A percentile compares a stretch with the other conserved stretches of the same genome.
These are phyloP conservation scores for Metschnikowia hibisci DNA, from an alignment of 805 yeast species.

Conservation along the genomic window DNA sequence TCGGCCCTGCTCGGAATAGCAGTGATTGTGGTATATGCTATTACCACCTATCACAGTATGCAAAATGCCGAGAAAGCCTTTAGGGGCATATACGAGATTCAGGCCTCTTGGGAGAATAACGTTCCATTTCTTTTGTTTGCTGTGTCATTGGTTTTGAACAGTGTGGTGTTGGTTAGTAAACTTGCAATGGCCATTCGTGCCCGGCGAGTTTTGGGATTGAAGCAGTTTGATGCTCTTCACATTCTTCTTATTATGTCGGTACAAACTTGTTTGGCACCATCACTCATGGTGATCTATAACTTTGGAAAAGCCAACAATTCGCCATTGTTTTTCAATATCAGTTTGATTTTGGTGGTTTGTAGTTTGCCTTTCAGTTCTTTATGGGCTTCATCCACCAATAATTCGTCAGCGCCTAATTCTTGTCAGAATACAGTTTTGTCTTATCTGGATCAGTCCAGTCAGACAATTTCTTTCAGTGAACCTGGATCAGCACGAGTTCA, in stretches of 20 bases:
- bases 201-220: constrained; percentile 72
- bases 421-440: constrained; percentile 15
- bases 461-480: constrained; percentile 5
- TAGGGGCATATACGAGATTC: constrained; percentile 13
- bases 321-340: constrained; percentile 46
- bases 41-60: constrained; percentile 45
- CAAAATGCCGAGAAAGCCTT: constrained; percentile 10
- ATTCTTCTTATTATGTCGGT: constrained; percentile 73
- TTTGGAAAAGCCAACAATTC: constrained; percentile 27
- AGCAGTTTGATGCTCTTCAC: constrained; percentile 80
- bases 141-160: constrained; percentile 60
- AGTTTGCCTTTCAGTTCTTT: constrained; percentile 80
- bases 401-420: constrained; percentile 27
- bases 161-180: constrained; percentile 60
- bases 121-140: constrained; percentile 64
- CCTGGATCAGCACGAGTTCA: constrained; percentile 5
- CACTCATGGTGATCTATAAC: constrained; percentile 59
- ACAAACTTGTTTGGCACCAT: constrained; percentile 80
- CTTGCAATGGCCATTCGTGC: constrained; percentile 64
- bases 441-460: constrained; percentile 3
- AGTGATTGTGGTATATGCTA: constrained; percentile 57
- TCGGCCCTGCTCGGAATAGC: constrained; percentile 44
- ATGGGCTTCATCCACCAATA: constrained; percentile 79
- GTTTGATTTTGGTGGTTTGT: constrained; percentile 59
- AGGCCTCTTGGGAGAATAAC: constrained; percentile 41